phyloP scores from a whole-genome alignment of 2,329 filamentous ascomycete species.

The Cladosporium sp. region DNA sequence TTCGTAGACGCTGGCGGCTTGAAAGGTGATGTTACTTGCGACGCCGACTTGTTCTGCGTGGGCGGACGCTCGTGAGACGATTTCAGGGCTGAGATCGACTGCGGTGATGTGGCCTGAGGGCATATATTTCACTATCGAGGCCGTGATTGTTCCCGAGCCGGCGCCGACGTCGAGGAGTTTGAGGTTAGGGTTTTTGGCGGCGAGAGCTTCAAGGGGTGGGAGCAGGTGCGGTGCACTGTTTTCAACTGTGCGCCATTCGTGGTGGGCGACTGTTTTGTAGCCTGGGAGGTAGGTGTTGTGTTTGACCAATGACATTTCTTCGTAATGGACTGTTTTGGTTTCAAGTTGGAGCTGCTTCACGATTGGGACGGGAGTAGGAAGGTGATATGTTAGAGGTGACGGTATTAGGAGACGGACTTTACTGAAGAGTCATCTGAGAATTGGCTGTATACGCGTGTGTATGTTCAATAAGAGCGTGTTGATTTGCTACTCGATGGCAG shows the following conservation, averaged over 20 bases:
- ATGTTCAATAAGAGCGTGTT: background rate
- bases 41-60: slow-evolving; percentile 40
- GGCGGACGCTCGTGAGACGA: slow-evolving; percentile 44
- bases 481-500: background rate
- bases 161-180: slow-evolving; percentile 52
- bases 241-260: slow-evolving; percentile 48
- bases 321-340: background rate
- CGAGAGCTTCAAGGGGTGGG: slow-evolving; percentile 31
- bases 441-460: background rate
- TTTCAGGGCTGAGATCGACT: slow-evolving; percentile 48
- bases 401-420: background rate
- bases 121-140: slow-evolving; percentile 46
- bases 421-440: background rate
- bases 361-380: background rate
- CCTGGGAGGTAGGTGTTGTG: slow-evolving; percentile 43
- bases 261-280: slow-evolving; percentile 46
- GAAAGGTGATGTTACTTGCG: slow-evolving; percentile 44
- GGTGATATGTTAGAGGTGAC: background rate
- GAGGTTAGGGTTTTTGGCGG: slow-evolving; percentile 32
- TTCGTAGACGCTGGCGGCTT: slow-evolving; percentile 38
- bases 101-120: slow-evolving; percentile 49
- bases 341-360: background rate
- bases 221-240: slow-evolving; percentile 44
- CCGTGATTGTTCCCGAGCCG: slow-evolving; percentile 53
- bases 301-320: slow-evolving; percentile 6